A percentile compares a stretch with the other conserved stretches of the same genome.
These are phyloP conservation scores for Dalbergia oliveri DNA, from an alignment of 306 rosid species.

Conservation along the genomic window DNA sequence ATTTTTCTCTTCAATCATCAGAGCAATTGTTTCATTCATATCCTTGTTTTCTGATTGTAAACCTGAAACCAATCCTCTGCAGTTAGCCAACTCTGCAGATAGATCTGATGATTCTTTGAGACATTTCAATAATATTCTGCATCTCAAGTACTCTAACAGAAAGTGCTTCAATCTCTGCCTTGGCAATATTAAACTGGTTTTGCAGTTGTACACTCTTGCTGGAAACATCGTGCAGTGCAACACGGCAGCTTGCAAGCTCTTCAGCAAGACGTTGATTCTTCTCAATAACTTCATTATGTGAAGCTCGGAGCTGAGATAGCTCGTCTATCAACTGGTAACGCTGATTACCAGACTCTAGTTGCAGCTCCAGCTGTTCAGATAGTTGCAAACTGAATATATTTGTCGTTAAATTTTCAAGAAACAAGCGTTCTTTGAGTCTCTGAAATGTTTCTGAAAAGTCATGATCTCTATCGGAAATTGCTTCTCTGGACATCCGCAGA, in stretches of 20 bases:
- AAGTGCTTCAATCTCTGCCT: slow-evolving; percentile 65
- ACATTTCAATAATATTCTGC: slow-evolving; percentile 65
- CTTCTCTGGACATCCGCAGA: slow-evolving; percentile 63
- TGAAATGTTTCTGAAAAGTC: slow-evolving; percentile 57
- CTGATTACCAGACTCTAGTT: slow-evolving; percentile 64
- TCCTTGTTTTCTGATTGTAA: slow-evolving; percentile 72
- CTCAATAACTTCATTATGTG: slow-evolving; percentile 57
- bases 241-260: slow-evolving; percentile 70
- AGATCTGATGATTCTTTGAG: slow-evolving; percentile 62
- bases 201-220: slow-evolving; percentile 67
- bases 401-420: slow-evolving; percentile 63
- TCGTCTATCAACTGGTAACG: slow-evolving; percentile 57
- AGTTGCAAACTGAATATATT: slow-evolving; percentile 71
- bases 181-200: slow-evolving; percentile 55
- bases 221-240: slow-evolving; percentile 62
- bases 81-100: slow-evolving; percentile 70
- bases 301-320: slow-evolving; percentile 60
- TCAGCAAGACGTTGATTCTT: slow-evolving; percentile 71
- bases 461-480: slow-evolving; percentile 46
- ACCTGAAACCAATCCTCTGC: slow-evolving; percentile 65
- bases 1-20: slow-evolving; percentile 59
- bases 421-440: slow-evolving; percentile 78
- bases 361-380: slow-evolving; percentile 68
- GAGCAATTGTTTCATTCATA: slow-evolving; percentile 58
- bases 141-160: slow-evolving; percentile 65